Base-by-base conservation (phyloP, 306 rosid species). In the Quercus agrifolia region DNA sequence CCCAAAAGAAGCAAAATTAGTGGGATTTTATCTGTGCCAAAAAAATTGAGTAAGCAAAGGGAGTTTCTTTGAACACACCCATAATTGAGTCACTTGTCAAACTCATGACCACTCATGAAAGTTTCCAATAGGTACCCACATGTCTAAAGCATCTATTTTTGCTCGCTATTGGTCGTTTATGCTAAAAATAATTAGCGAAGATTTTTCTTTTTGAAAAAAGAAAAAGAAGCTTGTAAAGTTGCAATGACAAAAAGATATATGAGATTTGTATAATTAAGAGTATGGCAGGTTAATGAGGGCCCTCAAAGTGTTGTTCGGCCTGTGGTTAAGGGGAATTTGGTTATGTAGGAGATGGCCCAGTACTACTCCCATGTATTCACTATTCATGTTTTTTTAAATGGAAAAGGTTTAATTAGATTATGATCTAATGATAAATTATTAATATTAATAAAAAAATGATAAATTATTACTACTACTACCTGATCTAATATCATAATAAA, bases 81-180 rank as follows among this genome's bases (percentile, higher is more conserved):
- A 63, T 51, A 76, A 78, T 69, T 73, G 80, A 75, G 30, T 86
- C 75, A 79, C 68, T 82, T 52, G 74, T 82, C 71, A 78, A 79
- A 82, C 81, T 88, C 87, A 86, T 70, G 83, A 85, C 78, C 86
- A 85, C 80, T 87, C 88, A 81, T 85, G 80, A 88, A 79, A 84
- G 86, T 80, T 61, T 82, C 74, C 77, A 70, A 41, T 27, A 54
- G 13, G 15, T 33, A 75, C 76, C 77, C 76, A 84, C 85, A 78
- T 81, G 80, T 62, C 55, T 17, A 78, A 79, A 59, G 90, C 80
- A 46, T 27, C 70, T 5, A 69, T 71, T 83, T 30, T 88, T 87
- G 85, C 78, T 64, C 85, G 84, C 81, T 75, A 77, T 84, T 77
- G 68, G 78, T 56, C 75, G 72, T 79, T 27, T 27, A 84, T 84